Conservation (phyloP, 129 eudicot species). For the Pittosporum tobira region DNA sequence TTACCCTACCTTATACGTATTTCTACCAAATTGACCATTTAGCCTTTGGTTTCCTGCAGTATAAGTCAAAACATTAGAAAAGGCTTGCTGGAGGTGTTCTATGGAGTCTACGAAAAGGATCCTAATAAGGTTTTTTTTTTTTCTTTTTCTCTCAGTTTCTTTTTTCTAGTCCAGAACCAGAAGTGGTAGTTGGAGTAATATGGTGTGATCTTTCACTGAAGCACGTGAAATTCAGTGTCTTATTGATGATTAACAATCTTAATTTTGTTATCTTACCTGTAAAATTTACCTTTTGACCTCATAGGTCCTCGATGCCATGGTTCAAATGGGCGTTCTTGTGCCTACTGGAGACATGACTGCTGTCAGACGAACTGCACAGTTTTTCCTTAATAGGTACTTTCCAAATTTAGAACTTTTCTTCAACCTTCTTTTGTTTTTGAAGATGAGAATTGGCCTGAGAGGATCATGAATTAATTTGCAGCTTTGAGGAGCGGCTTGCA, state of each 20-base stretch:
- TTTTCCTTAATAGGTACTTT: conserved; percentile 75
- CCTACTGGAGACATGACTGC: conserved; percentile 99
- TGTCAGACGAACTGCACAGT: conserved; percentile 88
- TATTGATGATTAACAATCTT: background rate
- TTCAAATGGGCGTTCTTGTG: conserved; percentile 97
- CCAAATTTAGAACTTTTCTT: conserved; percentile 3
- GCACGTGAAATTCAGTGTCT: background rate
- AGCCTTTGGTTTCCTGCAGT: conserved; percentile 44
- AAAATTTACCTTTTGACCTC: conserved; percentile 10
- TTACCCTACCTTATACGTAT: conserved; percentile 4
- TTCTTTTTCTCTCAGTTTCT: background rate
- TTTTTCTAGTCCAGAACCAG: background rate
- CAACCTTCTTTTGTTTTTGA: background rate
- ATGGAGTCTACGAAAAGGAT: conserved; percentile 98
- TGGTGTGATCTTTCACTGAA: background rate
- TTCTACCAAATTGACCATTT: background rate
- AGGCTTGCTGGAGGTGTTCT: conserved; percentile 83
- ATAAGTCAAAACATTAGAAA: conserved; percentile 92
- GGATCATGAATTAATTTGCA: conserved; percentile 24
- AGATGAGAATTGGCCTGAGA: conserved; percentile 9
- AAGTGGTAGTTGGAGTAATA: background rate
- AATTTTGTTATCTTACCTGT: background rate
- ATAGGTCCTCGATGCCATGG: conserved; percentile 89
- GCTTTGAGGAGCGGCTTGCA: conserved; percentile 95
- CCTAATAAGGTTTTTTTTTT: conserved; percentile 57